Base-by-base conservation (phyloP, 2,329 filamentous ascomycete species). In the Sporothrix sp. region DNA sequence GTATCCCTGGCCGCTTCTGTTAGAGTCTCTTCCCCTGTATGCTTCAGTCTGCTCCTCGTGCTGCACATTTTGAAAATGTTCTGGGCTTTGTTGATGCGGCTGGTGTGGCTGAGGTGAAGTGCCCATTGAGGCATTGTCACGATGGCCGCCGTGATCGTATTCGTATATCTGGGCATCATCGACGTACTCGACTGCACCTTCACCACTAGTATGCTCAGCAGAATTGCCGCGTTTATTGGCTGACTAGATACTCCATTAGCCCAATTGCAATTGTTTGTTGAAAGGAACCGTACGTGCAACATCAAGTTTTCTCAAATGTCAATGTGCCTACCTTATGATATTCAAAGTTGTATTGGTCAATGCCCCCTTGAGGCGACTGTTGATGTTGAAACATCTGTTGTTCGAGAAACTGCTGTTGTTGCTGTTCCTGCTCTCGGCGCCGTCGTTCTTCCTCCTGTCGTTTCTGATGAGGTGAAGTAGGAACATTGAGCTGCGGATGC, bases 401-500 rank as follows among this genome's bases (percentile, higher is more conserved):
- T 42, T 58, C 52, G 36, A 56, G 57, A 43, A 62, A 58, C 51
- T 66, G 63, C 57, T 62, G 55, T 50, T 62, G 56, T 57, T 70
- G 62, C 56, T 70, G 67, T 55, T 71, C 69, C 42, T 70, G 66
- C 53, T 74, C 70, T 53, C 72, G 65, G 35, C 67, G 67, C 58
- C 72, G 74, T 57, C 79, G 76, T 59, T 68, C 66, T 56, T 68
- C 66, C 38, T 67, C 64, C 44, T 61, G 59, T 20, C 64, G 57
- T 55, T 67, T 68, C 52, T 68, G 64, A 54, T 67, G 88, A 32
- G 85, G 82, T 14, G 85, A 90, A 32, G 85, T 79, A n/a, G 87
- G 87, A 38, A 95, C 83, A 61, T 94, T 87, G 69, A 96, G 87
- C 62, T 95, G 87, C 38, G 93, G 93, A 66, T 98, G 93, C 87